These are phyloP conservation scores for Aspergillus fumigatiaffinis DNA, from an alignment of 2,329 filamentous ascomycete species.

Conservation along the genomic window DNA sequence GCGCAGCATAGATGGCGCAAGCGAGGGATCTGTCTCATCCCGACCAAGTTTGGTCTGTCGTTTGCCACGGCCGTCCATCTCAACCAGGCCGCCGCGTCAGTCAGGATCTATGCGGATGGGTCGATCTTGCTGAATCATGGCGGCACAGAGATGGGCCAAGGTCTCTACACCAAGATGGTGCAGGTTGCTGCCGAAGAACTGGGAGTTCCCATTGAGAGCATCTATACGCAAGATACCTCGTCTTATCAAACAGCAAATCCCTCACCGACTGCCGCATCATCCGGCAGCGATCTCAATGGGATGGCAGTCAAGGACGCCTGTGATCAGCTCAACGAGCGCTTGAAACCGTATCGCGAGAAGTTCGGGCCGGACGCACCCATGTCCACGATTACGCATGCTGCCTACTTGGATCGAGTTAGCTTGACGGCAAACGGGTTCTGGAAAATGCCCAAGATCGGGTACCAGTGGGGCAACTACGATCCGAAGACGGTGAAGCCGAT, in stretches of 20 bases:
- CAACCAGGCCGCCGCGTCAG: conserved; percentile 91
- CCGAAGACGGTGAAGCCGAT: conserved; percentile 62
- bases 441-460: conserved; percentile 95
- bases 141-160: conserved; percentile 97
- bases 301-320: conserved; percentile 95
- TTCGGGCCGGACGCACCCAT: conserved; percentile 67
- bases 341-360: conserved; percentile 80
- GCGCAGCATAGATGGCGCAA: conserved; percentile 89
- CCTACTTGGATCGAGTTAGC: conserved; percentile 95
- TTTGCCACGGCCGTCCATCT: conserved; percentile 86
- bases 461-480: conserved; percentile 83
- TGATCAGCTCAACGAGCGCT: conserved; percentile 78
- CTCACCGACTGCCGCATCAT: conserved; percentile 88
- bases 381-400: conserved; percentile 84
- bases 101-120: conserved; percentile 96
- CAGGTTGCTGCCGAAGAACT: conserved; percentile 93
- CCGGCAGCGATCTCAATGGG: conserved; percentile 90
- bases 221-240: conserved; percentile 90
- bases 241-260: conserved; percentile 96
- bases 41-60: conserved; percentile 97
- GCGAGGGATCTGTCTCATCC: conserved; percentile 78
- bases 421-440: conserved; percentile 97
- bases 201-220: conserved; percentile 70
- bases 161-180: conserved; percentile 93
- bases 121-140: conserved; percentile 90